Base-by-base conservation (phyloP, 768 basidiomycete species). In the Boletus rex-veris region DNA sequence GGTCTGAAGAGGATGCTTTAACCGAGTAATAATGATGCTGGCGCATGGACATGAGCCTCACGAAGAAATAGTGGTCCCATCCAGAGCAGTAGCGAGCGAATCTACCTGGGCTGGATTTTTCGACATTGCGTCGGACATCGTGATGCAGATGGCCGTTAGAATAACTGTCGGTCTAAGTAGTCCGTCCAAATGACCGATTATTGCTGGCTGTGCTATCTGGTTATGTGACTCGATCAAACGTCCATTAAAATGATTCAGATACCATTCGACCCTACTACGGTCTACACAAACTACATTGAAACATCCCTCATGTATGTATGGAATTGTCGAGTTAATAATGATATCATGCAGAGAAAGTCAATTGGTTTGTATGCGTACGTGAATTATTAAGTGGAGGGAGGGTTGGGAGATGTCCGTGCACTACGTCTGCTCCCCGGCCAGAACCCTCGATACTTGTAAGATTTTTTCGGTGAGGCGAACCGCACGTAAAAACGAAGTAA, bases 341-440 rank as follows among this genome's bases (percentile, higher is more conserved):
- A 64, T 68, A 65, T 65, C 38, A 48, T 67, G 65, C 60, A 53
- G 42, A 49, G 43, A 53, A 57, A 65, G 64, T 59, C 55, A 63
- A 56, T 53, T 51, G 54, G 41, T 30, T 49, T 56, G 59, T 65
- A 64, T 35, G 61, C 50, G 54, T 65, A 58, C 51, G 56, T 37
- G 47, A 16, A 68, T 68, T 68, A 68, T 64, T 56, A 55, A 24
- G 55, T 63, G 60, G 46, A 55, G 64, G 65, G 66, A 24, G 49
- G 56, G 60, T 58, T 55, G 61, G 68, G 63, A 65, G 65, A 70
- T 72, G 55, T 67, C 61, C 35, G 35, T 47, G 70, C 70, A 58
- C 72, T 71, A 71, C 72, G 69, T 72, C 55, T 60, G 63, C 63
- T 66, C 66, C 71, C 71, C 60, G 31, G 46, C 61, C 65, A 53